Evolutionary conservation across 1,139 yeast genomes (phyloP).

Genomic region (Diutina mesorugosa): DNA sequence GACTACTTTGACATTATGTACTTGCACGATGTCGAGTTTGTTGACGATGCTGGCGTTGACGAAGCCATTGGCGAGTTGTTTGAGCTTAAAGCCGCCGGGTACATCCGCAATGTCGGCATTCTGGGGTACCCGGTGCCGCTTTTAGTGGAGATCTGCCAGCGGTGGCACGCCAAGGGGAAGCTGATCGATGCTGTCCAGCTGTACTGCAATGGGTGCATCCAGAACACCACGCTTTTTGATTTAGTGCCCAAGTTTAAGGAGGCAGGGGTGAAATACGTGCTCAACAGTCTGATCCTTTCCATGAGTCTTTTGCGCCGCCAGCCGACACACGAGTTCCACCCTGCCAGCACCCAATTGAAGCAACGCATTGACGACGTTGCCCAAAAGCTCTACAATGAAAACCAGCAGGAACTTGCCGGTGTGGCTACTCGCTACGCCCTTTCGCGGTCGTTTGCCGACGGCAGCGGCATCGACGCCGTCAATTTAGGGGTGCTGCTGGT

Average conservation of each 20-base stretch:
- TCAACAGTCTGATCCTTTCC: slow-evolving; percentile 77
- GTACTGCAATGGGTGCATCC: slow-evolving; percentile 75
- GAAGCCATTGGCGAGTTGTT: slow-evolving; percentile 54
- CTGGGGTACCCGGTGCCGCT: slow-evolving; percentile 81
- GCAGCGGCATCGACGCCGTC: slow-evolving; percentile 20
- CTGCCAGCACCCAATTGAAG: slow-evolving; percentile 54
- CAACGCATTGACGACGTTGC: slow-evolving; percentile 44
- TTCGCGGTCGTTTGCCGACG: neutral
- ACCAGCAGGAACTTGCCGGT: slow-evolving; percentile 57
- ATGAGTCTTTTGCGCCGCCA: slow-evolving; percentile 74
- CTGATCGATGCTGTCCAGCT: slow-evolving; percentile 64
- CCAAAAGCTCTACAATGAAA: slow-evolving; percentile 17
- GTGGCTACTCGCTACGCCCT: slow-evolving; percentile 70
- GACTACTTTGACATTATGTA: slow-evolving; percentile 67
- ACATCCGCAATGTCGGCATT: slow-evolving; percentile 56
- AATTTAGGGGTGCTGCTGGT: slow-evolving; percentile 65
- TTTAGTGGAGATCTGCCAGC: slow-evolving; percentile 36
- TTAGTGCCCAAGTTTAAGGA: slow-evolving; percentile 35
- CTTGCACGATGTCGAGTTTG: slow-evolving; percentile 85
- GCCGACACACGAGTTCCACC: slow-evolving; percentile 68
- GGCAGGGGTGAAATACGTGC: slow-evolving; percentile 40
- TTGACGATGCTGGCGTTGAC: slow-evolving; percentile 35
- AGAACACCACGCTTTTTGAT: slow-evolving; percentile 46
- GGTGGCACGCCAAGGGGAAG: slow-evolving; percentile 12
- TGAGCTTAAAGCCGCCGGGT: slow-evolving; percentile 49